phyloP scores from a whole-genome alignment of 176 grass and related monocot species.

The Hyparrhenia diplandra region DNA sequence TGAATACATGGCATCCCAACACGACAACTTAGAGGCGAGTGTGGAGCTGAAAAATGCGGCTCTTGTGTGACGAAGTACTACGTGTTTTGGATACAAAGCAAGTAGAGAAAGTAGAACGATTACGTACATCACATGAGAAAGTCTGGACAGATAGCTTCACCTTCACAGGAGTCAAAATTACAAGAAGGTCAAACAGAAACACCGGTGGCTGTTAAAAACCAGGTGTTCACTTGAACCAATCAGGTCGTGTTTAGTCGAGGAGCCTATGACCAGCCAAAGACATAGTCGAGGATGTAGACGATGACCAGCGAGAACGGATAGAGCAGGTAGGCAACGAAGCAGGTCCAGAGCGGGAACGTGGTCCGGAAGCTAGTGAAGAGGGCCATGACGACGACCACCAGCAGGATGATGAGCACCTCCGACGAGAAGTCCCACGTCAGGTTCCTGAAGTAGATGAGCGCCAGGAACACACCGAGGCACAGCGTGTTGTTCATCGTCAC shows the following conservation, averaged over 20 bases:
- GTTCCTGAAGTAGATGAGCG: constrained; percentile 70
- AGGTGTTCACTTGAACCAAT: background rate
- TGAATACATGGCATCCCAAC: too few relatives aligned
- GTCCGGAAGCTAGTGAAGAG: constrained; percentile 92
- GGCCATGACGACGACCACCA: constrained; percentile 77
- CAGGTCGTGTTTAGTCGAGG: background rate
- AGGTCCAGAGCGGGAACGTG: constrained; percentile 93
- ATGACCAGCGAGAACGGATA: constrained; percentile 71
- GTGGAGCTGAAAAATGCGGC: background rate
- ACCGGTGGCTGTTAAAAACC: background rate
- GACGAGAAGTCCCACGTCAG: constrained; percentile 93
- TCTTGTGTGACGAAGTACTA: background rate
- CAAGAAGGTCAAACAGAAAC: background rate
- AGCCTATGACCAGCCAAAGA: constrained; percentile 85
- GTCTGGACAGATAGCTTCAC: constrained; percentile 26
- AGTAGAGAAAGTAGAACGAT: background rate
- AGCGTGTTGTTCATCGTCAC: constrained; percentile 98
- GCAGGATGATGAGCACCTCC: constrained; percentile 84
- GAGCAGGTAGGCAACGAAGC: constrained; percentile 62
- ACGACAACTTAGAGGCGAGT: background rate
- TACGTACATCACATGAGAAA: constrained; percentile 18
- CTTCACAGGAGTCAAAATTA: constrained; percentile 30
- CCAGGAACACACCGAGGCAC: constrained; percentile 81
- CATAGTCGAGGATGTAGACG: constrained; percentile 77
- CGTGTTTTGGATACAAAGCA: background rate